These are phyloP conservation scores for Geotrichum fermentans DNA, from an alignment of 1,139 yeast species.

Conservation along the genomic window DNA sequence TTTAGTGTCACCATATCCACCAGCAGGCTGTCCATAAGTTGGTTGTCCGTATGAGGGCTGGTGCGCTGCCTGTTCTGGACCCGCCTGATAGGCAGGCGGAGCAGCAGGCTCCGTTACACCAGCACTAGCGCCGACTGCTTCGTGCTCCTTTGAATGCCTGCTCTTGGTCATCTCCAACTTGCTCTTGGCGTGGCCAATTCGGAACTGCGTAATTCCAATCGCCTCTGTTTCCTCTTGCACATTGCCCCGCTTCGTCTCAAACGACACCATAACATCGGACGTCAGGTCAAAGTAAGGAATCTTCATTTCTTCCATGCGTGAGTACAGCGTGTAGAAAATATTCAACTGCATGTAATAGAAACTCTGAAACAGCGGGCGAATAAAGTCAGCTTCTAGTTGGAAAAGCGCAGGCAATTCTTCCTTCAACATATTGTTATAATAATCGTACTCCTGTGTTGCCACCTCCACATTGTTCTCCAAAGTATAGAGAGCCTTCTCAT, in stretches of 20 bases:
- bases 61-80: conserved; percentile 19
- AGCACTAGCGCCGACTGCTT: conserved; percentile 33
- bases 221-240: conserved; percentile 84
- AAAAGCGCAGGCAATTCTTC: conserved; percentile 82
- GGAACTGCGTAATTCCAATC: conserved; percentile 81
- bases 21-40: conserved; percentile 15
- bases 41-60: conserved; percentile 21
- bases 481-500: conserved; percentile 81
- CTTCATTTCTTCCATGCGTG: conserved; percentile 89
- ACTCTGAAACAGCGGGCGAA: conserved; percentile 85
- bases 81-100: conserved; percentile 30
- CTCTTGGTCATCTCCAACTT: conserved; percentile 78
- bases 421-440: conserved; percentile 89
- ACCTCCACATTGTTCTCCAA: conserved; percentile 85
- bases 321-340: conserved; percentile 86
- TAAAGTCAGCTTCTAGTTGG: conserved; percentile 83
- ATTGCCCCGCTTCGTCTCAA: conserved; percentile 74
- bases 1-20: conserved; percentile 24
- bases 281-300: conserved; percentile 89
- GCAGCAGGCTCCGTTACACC: conserved; percentile 60
- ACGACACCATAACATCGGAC: conserved; percentile 73
- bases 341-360: conserved; percentile 96
- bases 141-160: conserved; percentile 59
- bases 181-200: conserved; percentile 77
- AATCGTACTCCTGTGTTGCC: conserved; percentile 93